Base-by-base conservation (phyloP, 352 stramenopile genomes). In the Pythium guiyangense region DNA sequence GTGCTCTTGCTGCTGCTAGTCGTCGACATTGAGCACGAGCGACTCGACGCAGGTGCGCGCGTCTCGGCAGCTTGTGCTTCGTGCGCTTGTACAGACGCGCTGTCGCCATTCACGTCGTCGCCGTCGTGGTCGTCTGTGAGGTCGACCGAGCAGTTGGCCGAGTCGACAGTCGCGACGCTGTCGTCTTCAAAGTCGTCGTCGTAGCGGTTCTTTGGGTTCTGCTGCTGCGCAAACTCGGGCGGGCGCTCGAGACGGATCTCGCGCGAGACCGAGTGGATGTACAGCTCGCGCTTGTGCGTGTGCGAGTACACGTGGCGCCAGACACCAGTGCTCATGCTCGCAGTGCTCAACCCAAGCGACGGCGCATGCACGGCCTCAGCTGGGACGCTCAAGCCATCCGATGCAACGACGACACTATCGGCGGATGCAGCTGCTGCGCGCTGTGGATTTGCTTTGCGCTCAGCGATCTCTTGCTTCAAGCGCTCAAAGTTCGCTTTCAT, bases 401-500 rank as follows among this genome's bases (percentile, higher is more conserved):
- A 37, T 9, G 31, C 39, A 44, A 6, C 14, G 14, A 44, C 14
- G 9, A 44, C 39, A 44, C 5, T 20, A 14, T 44, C 39, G n/a
- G 39, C 39, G 6, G 39, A 17, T 20, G 15, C 18, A 5, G 39
- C 15, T 9, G 39, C 39, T 3, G 39, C 59, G 5, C 40, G 56
- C 60, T 82, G 79, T 1, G 69, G 69, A 39, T 80, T 67, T 26
- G 65, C 68, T 55, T 85, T 84, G 25, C 82, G 63, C 29, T 79
- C 76, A 9, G 73, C 78, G 46, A 91, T 84, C 60, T 92, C 77
- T 51, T 86, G 70, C 62, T 70, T 64, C 34, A 94, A 71, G 46
- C 80, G 79, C 34, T 84, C 73, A 65, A 94, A 94, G 51, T 87
- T 90, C 27, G 70, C 74, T 35, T 83, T 71, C 74, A 94, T 88